phyloP scores from a whole-genome alignment of 306 rosid genomes.

The Adenanthera pavonina region DNA sequence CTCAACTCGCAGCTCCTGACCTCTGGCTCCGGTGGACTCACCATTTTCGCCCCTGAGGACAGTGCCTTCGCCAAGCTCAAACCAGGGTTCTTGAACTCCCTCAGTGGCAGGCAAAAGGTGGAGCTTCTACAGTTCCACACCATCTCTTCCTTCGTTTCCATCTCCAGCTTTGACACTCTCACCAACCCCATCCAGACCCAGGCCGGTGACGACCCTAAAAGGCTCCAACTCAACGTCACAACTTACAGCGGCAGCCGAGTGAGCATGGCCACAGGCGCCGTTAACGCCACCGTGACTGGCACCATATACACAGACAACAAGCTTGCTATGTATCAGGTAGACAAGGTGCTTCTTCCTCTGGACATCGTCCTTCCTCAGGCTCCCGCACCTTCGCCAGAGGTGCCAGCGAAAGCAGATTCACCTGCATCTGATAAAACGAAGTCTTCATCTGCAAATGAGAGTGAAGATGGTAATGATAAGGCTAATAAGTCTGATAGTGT shows the following conservation, averaged over 20 bases:
- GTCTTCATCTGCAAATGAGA: conserved; percentile 29
- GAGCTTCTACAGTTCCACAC: conserved; percentile 1
- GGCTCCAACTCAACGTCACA: conserved; percentile 3
- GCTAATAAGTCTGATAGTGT: conserved; percentile 25
- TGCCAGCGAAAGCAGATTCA: conserved; percentile 38
- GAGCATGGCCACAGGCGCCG: background rate
- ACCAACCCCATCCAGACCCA: background rate
- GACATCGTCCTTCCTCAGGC: conserved; percentile 56
- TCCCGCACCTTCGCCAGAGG: conserved; percentile 52
- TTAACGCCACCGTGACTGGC: background rate
- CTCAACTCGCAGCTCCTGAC: background rate
- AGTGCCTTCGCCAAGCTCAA: background rate
- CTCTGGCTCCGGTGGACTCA: background rate
- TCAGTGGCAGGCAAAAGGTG: background rate
- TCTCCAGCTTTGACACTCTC: background rate
- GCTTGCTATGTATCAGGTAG: background rate
- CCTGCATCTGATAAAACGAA: conserved; percentile 42
- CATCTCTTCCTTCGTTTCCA: background rate
- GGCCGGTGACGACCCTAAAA: background rate
- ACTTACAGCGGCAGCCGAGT: background rate
- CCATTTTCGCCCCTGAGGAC: background rate
- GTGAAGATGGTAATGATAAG: conserved; percentile 12
- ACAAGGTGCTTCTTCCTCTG: conserved; percentile 18
- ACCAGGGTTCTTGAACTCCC: background rate
- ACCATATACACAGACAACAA: background rate